These are phyloP conservation scores for Lentinula boryana DNA, from an alignment of 768 basidiomycete genomes.

Conservation along the genomic window DNA sequence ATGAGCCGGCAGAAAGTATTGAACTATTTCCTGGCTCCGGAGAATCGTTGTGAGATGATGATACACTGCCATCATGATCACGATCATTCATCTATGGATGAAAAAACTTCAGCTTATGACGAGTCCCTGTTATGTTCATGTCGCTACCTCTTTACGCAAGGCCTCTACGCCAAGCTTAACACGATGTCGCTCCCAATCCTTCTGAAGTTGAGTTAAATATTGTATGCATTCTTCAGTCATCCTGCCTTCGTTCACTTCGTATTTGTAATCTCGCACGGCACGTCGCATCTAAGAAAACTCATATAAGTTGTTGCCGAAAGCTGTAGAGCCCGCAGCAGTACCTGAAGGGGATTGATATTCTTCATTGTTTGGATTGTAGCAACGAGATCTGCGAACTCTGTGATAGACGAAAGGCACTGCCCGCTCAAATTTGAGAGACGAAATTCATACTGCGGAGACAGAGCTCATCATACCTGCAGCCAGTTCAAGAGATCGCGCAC, in stretches of 20 bases:
- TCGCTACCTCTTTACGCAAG: slow-evolving; percentile 69
- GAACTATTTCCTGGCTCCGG: slow-evolving; percentile 23
- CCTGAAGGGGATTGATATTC: slow-evolving; percentile 88
- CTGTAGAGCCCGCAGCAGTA: slow-evolving; percentile 17
- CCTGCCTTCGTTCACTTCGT: slow-evolving; percentile 84
- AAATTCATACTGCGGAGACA: neutral
- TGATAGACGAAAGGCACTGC: slow-evolving; percentile 81
- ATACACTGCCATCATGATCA: slow-evolving; percentile 49
- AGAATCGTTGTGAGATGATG: slow-evolving; percentile 41
- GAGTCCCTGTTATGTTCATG: neutral
- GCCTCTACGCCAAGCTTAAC: slow-evolving; percentile 84
- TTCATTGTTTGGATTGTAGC: slow-evolving; percentile 86
- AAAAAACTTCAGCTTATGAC: neutral
- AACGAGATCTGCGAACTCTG: slow-evolving; percentile 82
- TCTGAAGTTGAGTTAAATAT: slow-evolving; percentile 91
- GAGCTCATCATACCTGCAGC: slow-evolving; percentile 57
- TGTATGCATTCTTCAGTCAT: slow-evolving; percentile 96
- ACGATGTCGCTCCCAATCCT: slow-evolving; percentile 93
- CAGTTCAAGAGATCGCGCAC: slow-evolving; percentile 80
- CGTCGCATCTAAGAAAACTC: slow-evolving; percentile 66
- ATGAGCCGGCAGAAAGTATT: slow-evolving; percentile 27
- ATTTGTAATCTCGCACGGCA: slow-evolving; percentile 89
- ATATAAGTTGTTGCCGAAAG: neutral
- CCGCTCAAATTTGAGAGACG: neutral
- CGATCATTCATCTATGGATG: slow-evolving; percentile 55